phyloP scores from a whole-genome alignment of 441 rosid genomes.

The Euphorbia corollata region DNA sequence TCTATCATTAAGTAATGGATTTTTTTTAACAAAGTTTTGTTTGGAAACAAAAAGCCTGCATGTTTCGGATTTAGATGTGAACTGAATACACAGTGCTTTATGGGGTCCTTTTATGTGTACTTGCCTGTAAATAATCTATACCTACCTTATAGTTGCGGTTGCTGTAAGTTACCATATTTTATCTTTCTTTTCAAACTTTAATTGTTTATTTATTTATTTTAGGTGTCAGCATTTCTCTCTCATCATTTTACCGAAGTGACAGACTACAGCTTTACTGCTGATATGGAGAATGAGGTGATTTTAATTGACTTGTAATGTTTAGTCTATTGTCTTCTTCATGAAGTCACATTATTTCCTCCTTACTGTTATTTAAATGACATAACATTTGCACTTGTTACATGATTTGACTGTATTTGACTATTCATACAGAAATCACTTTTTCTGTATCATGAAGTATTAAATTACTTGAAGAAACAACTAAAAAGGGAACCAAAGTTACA shows the following conservation, averaged over 20 bases:
- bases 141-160: no score
- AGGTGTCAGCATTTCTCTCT: constrained; percentile 96
- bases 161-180: background rate
- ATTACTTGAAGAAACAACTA: no score
- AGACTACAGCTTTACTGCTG: constrained; percentile 96
- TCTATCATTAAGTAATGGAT: background rate
- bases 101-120: background rate
- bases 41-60: background rate
- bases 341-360: constrained; percentile 1
- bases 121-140: background rate
- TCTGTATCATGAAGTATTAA: background rate
- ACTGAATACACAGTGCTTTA: background rate
- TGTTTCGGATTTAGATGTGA: background rate
- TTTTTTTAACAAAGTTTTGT: background rate
- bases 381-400: no score
- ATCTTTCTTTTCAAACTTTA: constrained; percentile 7
- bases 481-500: no score
- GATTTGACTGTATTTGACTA: no score
- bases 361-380: background rate
- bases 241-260: constrained; percentile 88
- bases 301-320: constrained; percentile 14
- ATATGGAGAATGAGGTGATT: constrained; percentile 92
- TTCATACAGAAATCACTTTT: background rate
- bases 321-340: background rate
- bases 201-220: constrained; percentile 17